A percentile compares a stretch with the other conserved stretches of the same genome.
Conservation (phyloP, 2,329 filamentous ascomycete species). For the Metarhizium robertsii region DNA sequence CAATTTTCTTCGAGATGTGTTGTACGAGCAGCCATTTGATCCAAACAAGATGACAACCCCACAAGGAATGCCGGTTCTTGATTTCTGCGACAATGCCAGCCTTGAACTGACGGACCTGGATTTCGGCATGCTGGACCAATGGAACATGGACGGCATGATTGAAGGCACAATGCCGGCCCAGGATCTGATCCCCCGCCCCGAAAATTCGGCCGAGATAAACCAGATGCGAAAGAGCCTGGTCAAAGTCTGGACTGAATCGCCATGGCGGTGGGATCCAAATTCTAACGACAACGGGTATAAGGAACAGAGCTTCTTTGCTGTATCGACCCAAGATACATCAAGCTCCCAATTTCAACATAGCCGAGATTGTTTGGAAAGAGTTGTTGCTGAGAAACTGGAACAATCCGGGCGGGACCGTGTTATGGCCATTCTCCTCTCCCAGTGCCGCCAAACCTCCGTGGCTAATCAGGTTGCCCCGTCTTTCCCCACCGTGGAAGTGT, state of each 20-base stretch:
- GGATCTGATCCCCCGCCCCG: slow-evolving; percentile 16
- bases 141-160: slow-evolving; percentile 32
- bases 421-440: slow-evolving; percentile 53
- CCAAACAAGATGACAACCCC: slow-evolving; percentile 25
- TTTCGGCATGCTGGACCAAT: slow-evolving; percentile 40
- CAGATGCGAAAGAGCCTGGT: slow-evolving; percentile 38
- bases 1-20: slow-evolving; percentile 40
- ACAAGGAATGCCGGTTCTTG: slow-evolving; percentile 34
- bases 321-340: slow-evolving; percentile 28
- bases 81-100: slow-evolving; percentile 40
- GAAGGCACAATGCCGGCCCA: slow-evolving; percentile 13
- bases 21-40: slow-evolving; percentile 36
- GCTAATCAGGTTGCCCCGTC: slow-evolving; percentile 46
- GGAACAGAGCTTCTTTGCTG: slow-evolving; percentile 35
- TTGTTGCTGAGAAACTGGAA: slow-evolving; percentile 35
- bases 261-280: slow-evolving; percentile 40
- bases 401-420: slow-evolving; percentile 48
- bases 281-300: slow-evolving; percentile 33
- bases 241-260: slow-evolving; percentile 39
- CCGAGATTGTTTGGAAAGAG: slow-evolving; percentile 26
- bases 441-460: slow-evolving; percentile 40
- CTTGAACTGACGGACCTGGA: slow-evolving; percentile 43
- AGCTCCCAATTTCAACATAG: slow-evolving; percentile 29
- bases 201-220: slow-evolving; percentile 32
- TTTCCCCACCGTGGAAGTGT: slow-evolving; percentile 50